A percentile compares a stretch with the other conserved stretches of the same genome.
These are phyloP conservation scores for Suhomyces sp. DNA, from an alignment of 805 yeast species.

Conservation along the genomic window DNA sequence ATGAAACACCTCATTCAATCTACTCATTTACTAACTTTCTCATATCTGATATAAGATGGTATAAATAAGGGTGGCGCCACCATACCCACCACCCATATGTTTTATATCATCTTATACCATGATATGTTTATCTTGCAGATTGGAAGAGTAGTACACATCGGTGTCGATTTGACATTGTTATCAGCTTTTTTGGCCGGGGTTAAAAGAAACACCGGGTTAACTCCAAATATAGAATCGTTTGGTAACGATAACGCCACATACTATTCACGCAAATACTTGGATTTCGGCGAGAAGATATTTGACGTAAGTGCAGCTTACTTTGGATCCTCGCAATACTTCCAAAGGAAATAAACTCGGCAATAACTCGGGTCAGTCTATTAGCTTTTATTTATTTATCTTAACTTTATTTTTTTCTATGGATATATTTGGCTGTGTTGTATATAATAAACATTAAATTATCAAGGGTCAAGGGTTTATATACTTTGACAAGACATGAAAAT, in stretches of 20 bases:
- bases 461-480: not conserved
- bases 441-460: not conserved
- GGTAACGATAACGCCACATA: constrained; percentile 43
- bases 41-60: not conserved
- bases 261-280: constrained; percentile 65
- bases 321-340: constrained; percentile 72
- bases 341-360: constrained; percentile 49
- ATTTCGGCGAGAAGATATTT: constrained; percentile 79
- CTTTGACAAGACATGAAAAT: not conserved
- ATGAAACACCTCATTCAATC: not conserved
- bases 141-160: constrained; percentile 55
- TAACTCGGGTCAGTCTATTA: not conserved
- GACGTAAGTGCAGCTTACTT: constrained; percentile 70
- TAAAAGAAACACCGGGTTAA: constrained; percentile 67
- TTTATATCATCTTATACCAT: not conserved
- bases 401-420: not conserved
- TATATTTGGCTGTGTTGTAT: not conserved
- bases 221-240: constrained; percentile 50
- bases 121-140: constrained; percentile 21
- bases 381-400: not conserved
- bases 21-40: not conserved
- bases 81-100: not conserved
- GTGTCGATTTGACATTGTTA: constrained; percentile 57
- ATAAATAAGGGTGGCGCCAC: not conserved
- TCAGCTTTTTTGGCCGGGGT: constrained; percentile 73